Percentiles rank a stretch among this genome's conserved stretches.
Evolutionary conservation across 1,139 yeast species (phyloP).

Genomic region (Taphrina populina): DNA sequence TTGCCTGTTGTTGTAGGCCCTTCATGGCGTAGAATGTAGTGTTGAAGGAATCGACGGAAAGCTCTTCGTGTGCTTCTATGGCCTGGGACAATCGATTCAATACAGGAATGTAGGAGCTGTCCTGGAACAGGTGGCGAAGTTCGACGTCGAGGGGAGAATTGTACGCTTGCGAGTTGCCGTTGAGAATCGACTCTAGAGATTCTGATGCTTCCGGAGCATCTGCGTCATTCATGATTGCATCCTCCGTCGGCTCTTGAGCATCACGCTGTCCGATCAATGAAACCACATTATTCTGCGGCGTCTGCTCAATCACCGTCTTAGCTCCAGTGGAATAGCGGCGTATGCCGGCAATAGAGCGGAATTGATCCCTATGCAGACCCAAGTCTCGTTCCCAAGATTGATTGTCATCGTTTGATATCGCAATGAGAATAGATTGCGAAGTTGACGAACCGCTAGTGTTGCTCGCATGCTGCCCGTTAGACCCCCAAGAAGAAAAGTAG

Average conservation of each 20-base stretch:
- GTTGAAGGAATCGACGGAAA: slow-evolving; percentile 5
- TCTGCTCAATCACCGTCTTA: background rate
- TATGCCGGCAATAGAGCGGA: slow-evolving; percentile 15
- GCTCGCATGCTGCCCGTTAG: slow-evolving; percentile 12
- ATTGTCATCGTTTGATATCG: slow-evolving; percentile 18
- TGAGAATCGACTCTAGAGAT: background rate
- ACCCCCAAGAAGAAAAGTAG: slow-evolving; percentile 27
- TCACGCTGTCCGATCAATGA: background rate
- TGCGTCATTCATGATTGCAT: background rate
- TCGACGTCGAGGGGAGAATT: background rate
- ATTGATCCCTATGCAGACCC: slow-evolving; percentile 17
- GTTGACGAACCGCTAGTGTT: slow-evolving; percentile 9
- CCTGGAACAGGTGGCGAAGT: background rate
- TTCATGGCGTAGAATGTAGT: slow-evolving; percentile 2
- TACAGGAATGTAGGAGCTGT: background rate
- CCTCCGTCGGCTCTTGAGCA: background rate
- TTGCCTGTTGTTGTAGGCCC: background rate
- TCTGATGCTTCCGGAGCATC: background rate
- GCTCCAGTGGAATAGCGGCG: slow-evolving; percentile 32
- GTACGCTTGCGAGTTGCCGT: background rate
- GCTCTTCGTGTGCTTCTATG: background rate
- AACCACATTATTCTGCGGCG: background rate
- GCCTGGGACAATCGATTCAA: background rate
- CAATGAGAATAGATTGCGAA: slow-evolving; percentile 12
- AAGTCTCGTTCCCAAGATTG: slow-evolving; percentile 7